Evolutionary conservation across 495 filamentous ascomycete species (phyloP).

Genomic region (Chlorociboria aeruginascens): DNA sequence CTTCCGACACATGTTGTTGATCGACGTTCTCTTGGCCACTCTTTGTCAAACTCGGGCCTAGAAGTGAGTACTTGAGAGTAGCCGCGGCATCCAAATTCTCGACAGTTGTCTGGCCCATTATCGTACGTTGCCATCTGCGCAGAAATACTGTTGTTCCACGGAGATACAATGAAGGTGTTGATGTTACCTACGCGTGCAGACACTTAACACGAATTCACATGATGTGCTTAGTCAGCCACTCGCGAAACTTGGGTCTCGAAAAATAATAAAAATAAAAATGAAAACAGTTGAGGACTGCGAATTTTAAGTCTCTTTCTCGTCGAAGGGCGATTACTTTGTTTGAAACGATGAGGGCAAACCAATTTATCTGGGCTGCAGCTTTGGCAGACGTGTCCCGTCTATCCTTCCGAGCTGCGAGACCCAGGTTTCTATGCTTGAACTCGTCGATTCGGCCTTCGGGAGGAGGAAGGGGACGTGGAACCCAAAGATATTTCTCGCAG

Average conservation of each 20-base stretch:
- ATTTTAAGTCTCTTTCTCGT: no score
- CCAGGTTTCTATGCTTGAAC: slow-evolving; percentile 15
- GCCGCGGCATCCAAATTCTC: no score
- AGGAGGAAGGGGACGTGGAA: slow-evolving; percentile 14
- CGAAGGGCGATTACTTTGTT: no score
- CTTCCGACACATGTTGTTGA: slow-evolving; percentile 85
- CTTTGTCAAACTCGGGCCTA: slow-evolving; percentile 92
- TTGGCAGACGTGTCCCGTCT: slow-evolving; percentile 11
- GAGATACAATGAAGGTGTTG: no score
- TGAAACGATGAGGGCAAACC: slow-evolving; percentile 22
- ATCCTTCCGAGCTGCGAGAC: slow-evolving; percentile 3
- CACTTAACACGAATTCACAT: not conserved
- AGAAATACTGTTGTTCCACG: no score
- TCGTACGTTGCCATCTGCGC: no score
- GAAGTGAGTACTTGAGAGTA: slow-evolving; percentile 49
- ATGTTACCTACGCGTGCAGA: no score
- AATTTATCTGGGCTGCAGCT: slow-evolving; percentile 16
- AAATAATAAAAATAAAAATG: no score
- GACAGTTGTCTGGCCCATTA: no score
- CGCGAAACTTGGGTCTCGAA: not conserved
- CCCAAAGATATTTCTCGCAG: slow-evolving; percentile 19
- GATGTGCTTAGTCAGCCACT: not conserved
- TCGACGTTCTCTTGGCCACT: slow-evolving; percentile 91
- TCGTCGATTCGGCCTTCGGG: slow-evolving; percentile 15
- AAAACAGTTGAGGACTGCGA: no score